These are phyloP conservation scores for Macrophomina pseudophaseolina DNA, from an alignment of 2,329 filamentous ascomycete genomes.

Conservation along the genomic window DNA sequence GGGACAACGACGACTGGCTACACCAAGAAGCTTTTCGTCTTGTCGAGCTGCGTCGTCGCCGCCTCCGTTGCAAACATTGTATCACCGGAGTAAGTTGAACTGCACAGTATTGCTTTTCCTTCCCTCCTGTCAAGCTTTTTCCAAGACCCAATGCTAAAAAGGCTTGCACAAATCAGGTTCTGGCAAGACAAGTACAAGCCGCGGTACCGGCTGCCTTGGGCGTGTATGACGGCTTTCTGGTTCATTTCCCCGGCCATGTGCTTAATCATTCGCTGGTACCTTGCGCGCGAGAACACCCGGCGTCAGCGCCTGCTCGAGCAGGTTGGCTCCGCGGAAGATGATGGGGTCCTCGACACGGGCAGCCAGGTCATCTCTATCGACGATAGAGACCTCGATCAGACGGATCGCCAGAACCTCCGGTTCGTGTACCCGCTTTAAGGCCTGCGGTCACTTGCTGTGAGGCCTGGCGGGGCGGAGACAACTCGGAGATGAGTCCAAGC, in stretches of 20 bases:
- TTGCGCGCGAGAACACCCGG: not conserved
- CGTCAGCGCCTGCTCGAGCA: not conserved
- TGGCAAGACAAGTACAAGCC: conserved; percentile 6
- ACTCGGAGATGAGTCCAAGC: not conserved
- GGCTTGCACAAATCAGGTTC: not conserved
- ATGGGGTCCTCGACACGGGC: not conserved
- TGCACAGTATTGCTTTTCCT: not conserved
- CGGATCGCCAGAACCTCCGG: not conserved
- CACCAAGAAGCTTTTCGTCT: not conserved
- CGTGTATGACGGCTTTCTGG: conserved; percentile 2
- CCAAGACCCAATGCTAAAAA: not conserved
- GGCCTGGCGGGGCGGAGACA: not conserved
- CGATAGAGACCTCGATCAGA: not conserved
- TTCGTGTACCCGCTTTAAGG: conserved; percentile 1
- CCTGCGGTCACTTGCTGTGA: not conserved
- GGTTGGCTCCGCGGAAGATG: not conserved
- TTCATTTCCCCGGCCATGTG: conserved; percentile 4
- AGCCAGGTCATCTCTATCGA: not conserved
- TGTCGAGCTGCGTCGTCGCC: conserved; percentile 2
- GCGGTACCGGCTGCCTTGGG: not conserved
- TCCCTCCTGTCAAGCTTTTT: not conserved
- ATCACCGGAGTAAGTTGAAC: not conserved
- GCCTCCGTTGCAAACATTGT: conserved; percentile 7
- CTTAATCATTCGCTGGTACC: not conserved
- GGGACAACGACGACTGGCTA: conserved; percentile 1